These are phyloP conservation scores for Hymenoscyphus fraxineus DNA, from an alignment of 2,329 filamentous ascomycete genomes.

Conservation along the genomic window DNA sequence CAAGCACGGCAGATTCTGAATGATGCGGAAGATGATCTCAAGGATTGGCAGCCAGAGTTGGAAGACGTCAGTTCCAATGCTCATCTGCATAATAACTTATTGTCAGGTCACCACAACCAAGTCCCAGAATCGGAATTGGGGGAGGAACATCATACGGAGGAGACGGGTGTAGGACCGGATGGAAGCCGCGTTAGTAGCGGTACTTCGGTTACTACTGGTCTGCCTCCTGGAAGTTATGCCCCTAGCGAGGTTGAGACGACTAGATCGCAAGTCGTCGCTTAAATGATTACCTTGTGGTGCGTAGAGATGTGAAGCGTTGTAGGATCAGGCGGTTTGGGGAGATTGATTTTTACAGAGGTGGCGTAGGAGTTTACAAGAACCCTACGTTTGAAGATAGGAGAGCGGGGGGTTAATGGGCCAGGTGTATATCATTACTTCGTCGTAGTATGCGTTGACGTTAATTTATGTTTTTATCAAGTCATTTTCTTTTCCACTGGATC, in stretches of 20 bases:
- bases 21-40: constrained; percentile 85
- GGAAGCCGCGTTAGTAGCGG: constrained; percentile 28
- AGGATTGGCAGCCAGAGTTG: constrained; percentile 57
- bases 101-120: constrained; percentile 16
- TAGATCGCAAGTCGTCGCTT: constrained; percentile 15
- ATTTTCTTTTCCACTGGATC: too few species aligned
- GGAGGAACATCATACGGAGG: constrained; percentile 15
- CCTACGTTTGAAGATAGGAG: too few species aligned
- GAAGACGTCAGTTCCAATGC: constrained; percentile 30
- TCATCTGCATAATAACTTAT: constrained; percentile 18
- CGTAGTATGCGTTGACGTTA: too few species aligned
- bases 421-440: too few species aligned
- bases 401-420: too few species aligned
- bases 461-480: too few species aligned
- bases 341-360: background rate
- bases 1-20: constrained; percentile 83
- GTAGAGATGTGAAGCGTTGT: background rate
- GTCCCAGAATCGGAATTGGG: constrained; percentile 16
- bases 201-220: constrained; percentile 24
- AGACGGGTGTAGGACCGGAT: constrained; percentile 12
- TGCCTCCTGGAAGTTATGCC: constrained; percentile 5
- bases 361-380: background rate
- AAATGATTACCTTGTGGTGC: constrained; percentile 9
- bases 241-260: constrained; percentile 9
- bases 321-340: background rate